Conservation (phyloP, 163 green algal genomes). For the Coccomyxa subellipsoidea region DNA sequence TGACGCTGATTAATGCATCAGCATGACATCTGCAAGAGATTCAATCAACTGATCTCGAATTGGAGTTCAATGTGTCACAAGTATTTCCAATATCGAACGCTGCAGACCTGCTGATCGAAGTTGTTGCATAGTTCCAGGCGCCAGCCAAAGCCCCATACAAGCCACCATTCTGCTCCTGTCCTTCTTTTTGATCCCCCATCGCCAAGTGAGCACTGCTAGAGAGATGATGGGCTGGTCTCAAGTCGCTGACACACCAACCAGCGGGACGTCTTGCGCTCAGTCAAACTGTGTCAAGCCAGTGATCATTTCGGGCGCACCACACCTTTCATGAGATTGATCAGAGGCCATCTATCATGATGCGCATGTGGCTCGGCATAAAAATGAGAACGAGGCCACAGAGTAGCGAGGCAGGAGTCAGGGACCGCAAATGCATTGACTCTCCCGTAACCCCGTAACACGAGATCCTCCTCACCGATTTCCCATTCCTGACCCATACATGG, state of each 20-base stretch:
- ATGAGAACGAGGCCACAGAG: too few species aligned
- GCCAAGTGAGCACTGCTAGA: not conserved
- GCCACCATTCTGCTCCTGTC: constrained; percentile 18
- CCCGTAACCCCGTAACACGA: too few species aligned
- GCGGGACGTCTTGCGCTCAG: not conserved
- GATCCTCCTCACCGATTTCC: too few species aligned
- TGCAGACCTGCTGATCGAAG: constrained; percentile 26
- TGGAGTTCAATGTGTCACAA: too few species aligned
- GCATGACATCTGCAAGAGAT: too few species aligned
- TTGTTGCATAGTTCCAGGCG: constrained; percentile 24
- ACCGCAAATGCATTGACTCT: too few species aligned
- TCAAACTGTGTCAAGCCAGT: not conserved
- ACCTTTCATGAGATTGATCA: not conserved
- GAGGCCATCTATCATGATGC: not conserved
- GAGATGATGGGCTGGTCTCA: not conserved
- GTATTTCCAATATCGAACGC: not conserved
- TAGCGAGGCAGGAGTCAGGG: too few species aligned
- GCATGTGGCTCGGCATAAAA: too few species aligned
- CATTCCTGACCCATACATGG: too few species aligned
- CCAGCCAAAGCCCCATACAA: constrained; percentile 3
- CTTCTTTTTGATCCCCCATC: not conserved
- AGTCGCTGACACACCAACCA: not conserved
- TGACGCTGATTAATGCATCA: too few species aligned
- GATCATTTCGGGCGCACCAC: not conserved
- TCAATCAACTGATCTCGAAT: too few species aligned